Base-by-base conservation (phyloP, 2,329 filamentous ascomycete species). In the Paraphaeosphaeria sporulosa region DNA sequence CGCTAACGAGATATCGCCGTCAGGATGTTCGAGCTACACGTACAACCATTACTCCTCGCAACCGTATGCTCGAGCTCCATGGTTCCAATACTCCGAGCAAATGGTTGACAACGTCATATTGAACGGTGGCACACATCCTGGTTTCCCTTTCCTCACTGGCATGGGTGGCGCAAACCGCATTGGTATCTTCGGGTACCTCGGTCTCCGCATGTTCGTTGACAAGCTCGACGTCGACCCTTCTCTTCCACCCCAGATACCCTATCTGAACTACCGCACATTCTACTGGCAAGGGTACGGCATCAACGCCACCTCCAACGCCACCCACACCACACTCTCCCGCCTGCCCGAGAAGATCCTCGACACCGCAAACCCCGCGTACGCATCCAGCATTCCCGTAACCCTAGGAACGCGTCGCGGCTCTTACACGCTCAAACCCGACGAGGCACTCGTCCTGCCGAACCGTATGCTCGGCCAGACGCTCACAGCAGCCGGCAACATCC, bases 71-170 rank as follows among this genome's bases (percentile, higher is more conserved):
- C 82, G 89, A 17, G 86, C 84, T 0, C 89, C 89, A 0, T 91
- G 87, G 82, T 90, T 86, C 75, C 88, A 90, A 64, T 88, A 90
- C 73, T 90, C 88, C 0, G 89, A 92, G 67, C 89, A 92, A 71
- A 79, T 89, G 49, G 74, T 86, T 21, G 89, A 92, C 67, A 81
- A 89, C 63, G 83, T 81, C 59, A 78, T 78, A 17, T 72, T 78
- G 1, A 91, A 91, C 57, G 89, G 89, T 19, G 87, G 87, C 36
- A 88, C 87, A 0, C 87, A 90, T 61, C 88, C 89, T 0, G 89
- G 89, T 0, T 92, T 85, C 67, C 89, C 89, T 0, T 92, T 92
- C 78, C 76, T 91, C 25, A 92, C 89, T 0, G 89, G 89, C 4
- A 86, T 89, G 69, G 89, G 89, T 21, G 89, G 89, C 55, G 86